Evolutionary conservation across 345 rosid species (phyloP), one percentile per base, ranked within the genome.

Genomic region (Eucalyptus rudis): DNA sequence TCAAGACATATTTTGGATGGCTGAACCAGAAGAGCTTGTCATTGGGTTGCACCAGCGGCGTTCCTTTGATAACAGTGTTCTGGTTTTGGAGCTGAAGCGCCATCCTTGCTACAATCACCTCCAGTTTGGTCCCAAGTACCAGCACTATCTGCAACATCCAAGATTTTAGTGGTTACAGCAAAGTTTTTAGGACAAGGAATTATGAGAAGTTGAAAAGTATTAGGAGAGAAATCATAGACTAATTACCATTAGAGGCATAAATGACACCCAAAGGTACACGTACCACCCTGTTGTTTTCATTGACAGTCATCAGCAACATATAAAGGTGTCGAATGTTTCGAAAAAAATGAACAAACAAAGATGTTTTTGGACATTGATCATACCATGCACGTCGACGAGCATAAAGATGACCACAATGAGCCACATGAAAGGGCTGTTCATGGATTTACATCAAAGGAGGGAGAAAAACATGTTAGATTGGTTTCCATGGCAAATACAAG

Each of bases 371-470:
- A 84, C 87, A 49, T 79, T 84, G 16, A 88, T 51, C 93, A 91
- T 90, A 97, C 99, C 98, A 36, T 93, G 94, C 49, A 97, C 95
- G 87, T 94, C 95, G 36, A 94, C 76, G 36, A 97, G 93, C 94
- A 97, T 86, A 88, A 97, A 93, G 87, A 97, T 71, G 40, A 95
- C 95, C 50, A 96, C 96, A 81, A 91, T 19, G 86, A 95, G 71
- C 99, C 99, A 97, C 95, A 97, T 93, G 5, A 91, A 51, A 9
- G 96, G 97, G 91, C 95, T 95, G 96, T 88, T 17, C 88, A 83
- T 25, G 45, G 25, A 22, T 19, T 56, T 49, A 86, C 33, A 13
- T 43, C 27, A 13, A 20, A 76, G 27, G 25, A 33, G 6, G 6
- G 24, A 2, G 2, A 40, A 76, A 5, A 76, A 40, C 29, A 40